Base-by-base conservation (phyloP, 306 rosid species). In the Pyrus communis region DNA sequence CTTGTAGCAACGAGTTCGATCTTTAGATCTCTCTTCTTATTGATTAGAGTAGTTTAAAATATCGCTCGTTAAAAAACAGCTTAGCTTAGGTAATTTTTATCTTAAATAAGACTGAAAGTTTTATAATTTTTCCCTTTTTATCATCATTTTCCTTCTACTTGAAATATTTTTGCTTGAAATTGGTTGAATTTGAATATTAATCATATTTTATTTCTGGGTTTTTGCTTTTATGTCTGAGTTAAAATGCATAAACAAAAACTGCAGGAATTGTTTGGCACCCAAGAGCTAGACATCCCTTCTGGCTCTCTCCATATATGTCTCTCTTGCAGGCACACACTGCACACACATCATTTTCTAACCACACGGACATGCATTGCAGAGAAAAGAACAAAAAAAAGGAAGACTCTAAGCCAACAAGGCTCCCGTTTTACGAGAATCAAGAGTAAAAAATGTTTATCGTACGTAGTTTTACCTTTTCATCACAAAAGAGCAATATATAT, bases 241-340 rank as follows among this genome's bases (percentile, higher is more conserved):
- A 73, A 59, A 25, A 73, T 30, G 28, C 33, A 73, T 35, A 23
- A 5, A 40, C 7, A 23, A 40, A 73, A 73, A 73, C 61, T 18
- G 58, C 45, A 17, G 25, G 77, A 59, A 40, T 30, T 59, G 8
- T 73, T 59, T 73, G 67, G 69, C 43, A 73, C 58, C 58, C 77
- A 59, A 59, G 77, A 8, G 57, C 40, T 38, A 58, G 76, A 73
- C 76, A 73, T 73, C 10, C 76, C 45, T 11, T 58, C 76, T 73
- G 76, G 76, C 55, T 52, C 76, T 35, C 67, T 9, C 23, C 22
- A 38, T 58, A 40, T 38, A 73, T 58, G 67, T 73, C 76, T 23
- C 76, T 73, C 67, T 14, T 22, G 28, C 76, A 30, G 68, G 33
- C 43, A 9, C 68, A 30, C 68, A n/a, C 76, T 55, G 66, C 76